These are phyloP conservation scores for Plenodomus biglobosus DNA, from an alignment of 2,329 filamentous ascomycete genomes.

Conservation along the genomic window DNA sequence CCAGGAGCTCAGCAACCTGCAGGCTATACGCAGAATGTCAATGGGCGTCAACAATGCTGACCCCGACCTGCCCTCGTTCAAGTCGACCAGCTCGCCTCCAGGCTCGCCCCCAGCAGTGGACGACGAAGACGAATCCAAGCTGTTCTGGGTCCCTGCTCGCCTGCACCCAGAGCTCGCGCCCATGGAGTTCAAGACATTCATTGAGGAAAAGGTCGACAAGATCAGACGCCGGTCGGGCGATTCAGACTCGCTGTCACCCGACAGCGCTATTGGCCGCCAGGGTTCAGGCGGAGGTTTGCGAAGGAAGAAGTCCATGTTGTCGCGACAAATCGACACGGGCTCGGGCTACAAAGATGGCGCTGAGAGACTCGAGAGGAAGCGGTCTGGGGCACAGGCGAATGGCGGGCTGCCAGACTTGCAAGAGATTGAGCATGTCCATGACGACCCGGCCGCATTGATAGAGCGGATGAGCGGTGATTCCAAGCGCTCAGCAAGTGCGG, in stretches of 20 bases:
- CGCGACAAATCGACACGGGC: constrained; percentile 80
- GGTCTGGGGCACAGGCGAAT: constrained; percentile 58
- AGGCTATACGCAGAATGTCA: constrained; percentile 86
- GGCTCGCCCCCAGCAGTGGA: constrained; percentile 67
- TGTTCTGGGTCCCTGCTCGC: constrained; percentile 95
- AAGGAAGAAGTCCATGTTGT: constrained; percentile 94
- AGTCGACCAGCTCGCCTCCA: constrained; percentile 60
- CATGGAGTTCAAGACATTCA: constrained; percentile 93
- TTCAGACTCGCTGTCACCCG: constrained; percentile 60
- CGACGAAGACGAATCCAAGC: constrained; percentile 81
- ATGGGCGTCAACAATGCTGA: constrained; percentile 80
- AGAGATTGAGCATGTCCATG: constrained; percentile 77
- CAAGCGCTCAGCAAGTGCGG: constrained; percentile 35
- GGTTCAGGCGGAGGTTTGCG: constrained; percentile 63
- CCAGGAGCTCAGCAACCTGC: constrained; percentile 88
- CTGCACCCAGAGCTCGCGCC: constrained; percentile 94
- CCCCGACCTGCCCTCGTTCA: constrained; percentile 75
- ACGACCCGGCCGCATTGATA: constrained; percentile 72
- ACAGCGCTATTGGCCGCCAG: constrained; percentile 57
- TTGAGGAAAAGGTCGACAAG: constrained; percentile 88
- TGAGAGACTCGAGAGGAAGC: constrained; percentile 73
- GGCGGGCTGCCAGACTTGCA: constrained; percentile 59
- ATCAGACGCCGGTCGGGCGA: constrained; percentile 81
- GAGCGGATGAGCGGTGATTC: constrained; percentile 65
- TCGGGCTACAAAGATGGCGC: constrained; percentile 80